Base-by-base conservation (phyloP, 805 yeast genomes). In the Starmerella etchellsii region DNA sequence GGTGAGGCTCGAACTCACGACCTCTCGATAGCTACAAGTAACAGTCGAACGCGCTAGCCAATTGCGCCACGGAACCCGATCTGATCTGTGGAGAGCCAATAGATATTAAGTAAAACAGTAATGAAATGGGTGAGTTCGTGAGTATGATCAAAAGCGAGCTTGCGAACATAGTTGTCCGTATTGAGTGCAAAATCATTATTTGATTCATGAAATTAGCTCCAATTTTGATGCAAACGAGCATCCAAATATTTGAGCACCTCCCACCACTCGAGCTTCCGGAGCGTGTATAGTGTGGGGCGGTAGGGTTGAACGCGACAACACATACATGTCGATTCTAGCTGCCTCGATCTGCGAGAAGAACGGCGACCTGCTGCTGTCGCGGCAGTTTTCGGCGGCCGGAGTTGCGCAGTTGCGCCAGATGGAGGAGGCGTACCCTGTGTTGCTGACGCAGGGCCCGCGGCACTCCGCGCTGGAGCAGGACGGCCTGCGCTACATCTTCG, bases 391-490 rank as follows among this genome's bases (percentile, higher is more conserved):
- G 47, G 95, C 84, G 48, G 63, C 91, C 52, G 68, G 81, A 36
- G 78, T 78, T 56, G 94, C 87, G 55, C 70, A 94, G 51, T 85
- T 87, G 54, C 78, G 91, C 29, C 82, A 85, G 37, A 68, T 91
- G 46, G 67, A 91, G 56, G 78, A 95, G 23, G 79, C 77, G 51
- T 85, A 88, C 62, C 94, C 95, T 42, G 66, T 79, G 43, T 69
- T 91, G 50, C 72, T 87, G 40, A 69, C 81, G 34, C 75, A 75
- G 24, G 70, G 70, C 36, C 74, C 76, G 20, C 95, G 85, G 64
- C 94, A 87, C 60, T 88, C 97, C 36, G 81, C 93, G 10, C 91
- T 84, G 25, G 98, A 91, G 61, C 94, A 82, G 57, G 94, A 81
- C 39, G 75, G 76, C 51, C 91, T 83, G 30, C 76, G 99, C 61